Percentiles rank a stretch among this genome's conserved stretches.
Evolutionary conservation across 2,329 filamentous ascomycete genomes (phyloP).

Genomic region (Dactylellina parvicollis): DNA sequence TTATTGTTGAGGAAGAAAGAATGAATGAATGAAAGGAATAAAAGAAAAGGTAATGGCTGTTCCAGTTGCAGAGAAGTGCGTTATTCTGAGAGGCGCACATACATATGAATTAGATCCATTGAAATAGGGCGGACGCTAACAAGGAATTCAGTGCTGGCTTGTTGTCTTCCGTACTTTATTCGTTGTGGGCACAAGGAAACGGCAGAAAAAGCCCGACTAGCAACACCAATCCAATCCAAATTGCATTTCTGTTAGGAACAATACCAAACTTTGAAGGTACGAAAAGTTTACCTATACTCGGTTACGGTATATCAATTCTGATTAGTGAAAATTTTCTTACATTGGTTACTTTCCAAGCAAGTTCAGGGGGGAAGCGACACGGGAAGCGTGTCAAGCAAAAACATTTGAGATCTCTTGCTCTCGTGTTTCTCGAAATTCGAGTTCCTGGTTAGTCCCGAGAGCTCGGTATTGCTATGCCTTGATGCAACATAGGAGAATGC

Average conservation of each 20-base stretch:
- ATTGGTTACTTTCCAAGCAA: background rate
- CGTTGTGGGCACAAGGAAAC: constrained; percentile 27
- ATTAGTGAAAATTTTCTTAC: background rate
- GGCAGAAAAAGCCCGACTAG: constrained; percentile 10
- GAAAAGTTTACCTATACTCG: no score
- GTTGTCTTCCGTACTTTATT: no score
- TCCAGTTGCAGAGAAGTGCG: no score
- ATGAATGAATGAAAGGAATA: no score
- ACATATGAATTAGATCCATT: background rate
- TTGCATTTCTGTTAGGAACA: background rate
- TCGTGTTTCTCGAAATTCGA: constrained; percentile 29
- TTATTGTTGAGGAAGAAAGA: no score
- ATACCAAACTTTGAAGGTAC: no score
- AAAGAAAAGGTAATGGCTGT: no score
- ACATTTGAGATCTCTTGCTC: constrained; percentile 37
- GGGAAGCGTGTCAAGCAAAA: constrained; percentile 10
- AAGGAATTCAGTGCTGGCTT: constrained; percentile 1
- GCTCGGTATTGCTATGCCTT: constrained; percentile 30
- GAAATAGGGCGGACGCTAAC: constrained; percentile 12
- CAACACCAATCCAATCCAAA: background rate
- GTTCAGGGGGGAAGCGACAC: constrained; percentile 13
- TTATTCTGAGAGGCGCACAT: no score
- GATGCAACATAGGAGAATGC: constrained; percentile 40
- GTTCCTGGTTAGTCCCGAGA: constrained; percentile 14
- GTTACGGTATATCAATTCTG: no score